Evolutionary conservation across 2,329 filamentous ascomycete genomes (phyloP).

Genomic region (Trichoderma cornu-damae): DNA sequence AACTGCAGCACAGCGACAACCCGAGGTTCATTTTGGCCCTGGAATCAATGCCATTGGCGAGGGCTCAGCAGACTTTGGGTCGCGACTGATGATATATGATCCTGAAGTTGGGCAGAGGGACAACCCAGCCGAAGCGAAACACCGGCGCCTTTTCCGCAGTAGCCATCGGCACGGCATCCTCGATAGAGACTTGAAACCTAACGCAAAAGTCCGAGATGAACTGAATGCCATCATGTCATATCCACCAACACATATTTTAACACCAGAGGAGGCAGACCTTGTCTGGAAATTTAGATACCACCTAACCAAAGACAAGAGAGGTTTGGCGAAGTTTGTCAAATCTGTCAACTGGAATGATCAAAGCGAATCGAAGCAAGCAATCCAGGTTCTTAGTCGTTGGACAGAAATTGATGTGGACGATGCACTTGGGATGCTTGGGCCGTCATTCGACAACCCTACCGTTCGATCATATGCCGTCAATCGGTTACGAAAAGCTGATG

Average conservation of each 20-base stretch:
- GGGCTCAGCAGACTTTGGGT: conserved; percentile 43
- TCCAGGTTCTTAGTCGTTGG: conserved; percentile 87
- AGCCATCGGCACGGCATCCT: conserved; percentile 86
- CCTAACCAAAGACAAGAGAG: conserved; percentile 82
- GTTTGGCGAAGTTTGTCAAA: conserved; percentile 95
- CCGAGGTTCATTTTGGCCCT: conserved; percentile 84
- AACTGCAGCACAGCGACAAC: conserved; percentile 71
- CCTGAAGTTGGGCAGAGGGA: conserved; percentile 84
- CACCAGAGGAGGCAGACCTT: conserved; percentile 87
- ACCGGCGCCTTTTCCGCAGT: conserved; percentile 84
- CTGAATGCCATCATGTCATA: conserved; percentile 88
- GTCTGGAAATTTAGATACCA: conserved; percentile 98
- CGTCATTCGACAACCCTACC: conserved; percentile 80
- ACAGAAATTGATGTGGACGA: conserved; percentile 96
- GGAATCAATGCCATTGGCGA: conserved; percentile 70
- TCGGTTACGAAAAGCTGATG: conserved; percentile 82
- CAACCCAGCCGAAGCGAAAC: conserved; percentile 93
- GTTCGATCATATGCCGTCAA: conserved; percentile 93
- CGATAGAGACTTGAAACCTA: conserved; percentile 92
- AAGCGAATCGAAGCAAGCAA: conserved; percentile 80
- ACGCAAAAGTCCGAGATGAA: conserved; percentile 91
- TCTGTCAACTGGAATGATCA: conserved; percentile 91
- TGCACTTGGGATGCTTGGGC: conserved; percentile 86
- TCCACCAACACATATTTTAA: conserved; percentile 82
- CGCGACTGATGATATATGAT: conserved; percentile 78